These are phyloP conservation scores for Royoungia palumana DNA, from an alignment of 768 basidiomycete genomes.

Conservation along the genomic window DNA sequence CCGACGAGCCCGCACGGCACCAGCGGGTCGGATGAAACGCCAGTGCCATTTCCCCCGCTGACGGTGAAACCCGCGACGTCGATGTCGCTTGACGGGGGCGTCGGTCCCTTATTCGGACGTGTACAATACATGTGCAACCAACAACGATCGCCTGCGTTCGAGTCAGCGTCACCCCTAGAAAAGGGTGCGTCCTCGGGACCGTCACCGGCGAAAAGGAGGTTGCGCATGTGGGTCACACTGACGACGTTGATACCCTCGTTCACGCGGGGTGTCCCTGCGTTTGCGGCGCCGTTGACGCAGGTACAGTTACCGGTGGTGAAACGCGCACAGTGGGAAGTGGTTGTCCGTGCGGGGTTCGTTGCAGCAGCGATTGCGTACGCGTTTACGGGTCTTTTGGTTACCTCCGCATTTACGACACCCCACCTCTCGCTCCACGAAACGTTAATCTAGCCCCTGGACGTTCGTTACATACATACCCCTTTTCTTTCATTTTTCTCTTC, in stretches of 20 bases:
- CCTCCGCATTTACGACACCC: too few species aligned
- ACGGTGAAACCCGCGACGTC: not conserved
- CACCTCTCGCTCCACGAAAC: too few species aligned
- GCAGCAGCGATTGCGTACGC: slow-evolving; percentile 40
- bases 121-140: slow-evolving; percentile 31
- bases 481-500: too few species aligned
- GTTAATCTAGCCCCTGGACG: not conserved
- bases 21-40: not conserved
- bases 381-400: slow-evolving; percentile 32
- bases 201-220: not conserved
- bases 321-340: slow-evolving; percentile 85
- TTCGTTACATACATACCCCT: too few species aligned
- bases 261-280: slow-evolving; percentile 57
- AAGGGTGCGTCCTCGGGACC: not conserved
- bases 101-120: slow-evolving; percentile 17
- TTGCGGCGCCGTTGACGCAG: slow-evolving; percentile 64
- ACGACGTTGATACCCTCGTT: slow-evolving; percentile 28
- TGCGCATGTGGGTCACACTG: slow-evolving; percentile 1
- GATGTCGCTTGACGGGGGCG: not conserved
- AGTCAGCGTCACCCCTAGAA: not conserved
- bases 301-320: slow-evolving; percentile 67
- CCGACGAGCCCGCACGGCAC: slow-evolving; percentile 5
- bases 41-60: not conserved
- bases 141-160: slow-evolving; percentile 1
- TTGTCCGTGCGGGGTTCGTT: slow-evolving; percentile 53